Evolutionary conservation across 1,139 yeast genomes (phyloP).

Genomic region (Debaryomyces udenii): DNA sequence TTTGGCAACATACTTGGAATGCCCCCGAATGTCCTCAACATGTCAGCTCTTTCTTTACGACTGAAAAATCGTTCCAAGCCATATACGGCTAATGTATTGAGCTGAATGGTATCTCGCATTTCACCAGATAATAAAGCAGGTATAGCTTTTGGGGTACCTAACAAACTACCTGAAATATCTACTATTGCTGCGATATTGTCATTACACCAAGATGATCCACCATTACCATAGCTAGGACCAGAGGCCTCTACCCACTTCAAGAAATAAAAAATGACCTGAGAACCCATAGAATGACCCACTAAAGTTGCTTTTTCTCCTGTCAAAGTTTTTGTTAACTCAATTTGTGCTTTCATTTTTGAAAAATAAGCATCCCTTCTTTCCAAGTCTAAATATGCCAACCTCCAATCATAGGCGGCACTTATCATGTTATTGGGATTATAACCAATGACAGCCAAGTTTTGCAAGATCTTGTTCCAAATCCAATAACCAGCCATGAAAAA

Average conservation of each 20-base stretch:
- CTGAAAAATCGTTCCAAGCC: slow-evolving; percentile 94
- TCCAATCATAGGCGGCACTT: slow-evolving; percentile 95
- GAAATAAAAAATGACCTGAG: slow-evolving; percentile 84
- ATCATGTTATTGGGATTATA: slow-evolving; percentile 90
- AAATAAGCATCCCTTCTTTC: slow-evolving; percentile 88
- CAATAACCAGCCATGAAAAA: slow-evolving; percentile 96
- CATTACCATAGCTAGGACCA: slow-evolving; percentile 80
- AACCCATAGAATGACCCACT: slow-evolving; percentile 95
- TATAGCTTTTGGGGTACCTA: slow-evolving; percentile 93
- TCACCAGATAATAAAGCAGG: slow-evolving; percentile 94
- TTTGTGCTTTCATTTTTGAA: slow-evolving; percentile 67
- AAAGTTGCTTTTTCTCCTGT: slow-evolving; percentile 77
- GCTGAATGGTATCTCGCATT: slow-evolving; percentile 95
- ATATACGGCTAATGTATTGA: slow-evolving; percentile 89
- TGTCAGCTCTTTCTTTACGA: slow-evolving; percentile 81
- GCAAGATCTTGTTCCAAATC: slow-evolving; percentile 96
- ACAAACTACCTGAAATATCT: slow-evolving; percentile 82
- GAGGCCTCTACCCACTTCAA: slow-evolving; percentile 95
- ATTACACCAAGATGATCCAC: slow-evolving; percentile 87
- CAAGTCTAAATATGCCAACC: slow-evolving; percentile 84
- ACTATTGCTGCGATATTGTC: slow-evolving; percentile 76
- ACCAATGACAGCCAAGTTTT: slow-evolving; percentile 90
- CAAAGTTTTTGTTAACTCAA: slow-evolving; percentile 55
- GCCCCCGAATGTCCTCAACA: slow-evolving; percentile 89
- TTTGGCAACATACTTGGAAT: slow-evolving; percentile 94